Base-by-base conservation (phyloP, 495 filamentous ascomycete genomes). In the Amniculicola lignicola region DNA sequence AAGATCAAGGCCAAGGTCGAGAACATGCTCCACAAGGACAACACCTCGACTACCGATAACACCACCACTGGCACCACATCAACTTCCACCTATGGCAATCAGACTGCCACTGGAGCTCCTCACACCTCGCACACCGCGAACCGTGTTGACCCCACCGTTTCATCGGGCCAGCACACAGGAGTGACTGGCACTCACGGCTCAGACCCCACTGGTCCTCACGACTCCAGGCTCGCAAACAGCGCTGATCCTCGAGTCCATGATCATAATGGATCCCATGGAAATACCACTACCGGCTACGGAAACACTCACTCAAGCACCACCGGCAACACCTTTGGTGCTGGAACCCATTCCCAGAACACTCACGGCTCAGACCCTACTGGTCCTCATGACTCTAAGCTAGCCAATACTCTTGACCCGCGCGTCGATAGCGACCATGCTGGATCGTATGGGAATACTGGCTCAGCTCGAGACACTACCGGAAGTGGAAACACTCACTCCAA, bases 1-100 rank as follows among this genome's bases (percentile, higher is more conserved):
- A 57, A 62, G 37, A 53, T 64, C 61, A 60, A 59, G 45, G 47
- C 43, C 50, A 60, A 55, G 50, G 56, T 60, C 45, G 53, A 62
- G 45, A n/a, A 62, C 9, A 45, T 52, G 28, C 47, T 56, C 35
- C 46, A 60, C 51, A 60, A 59, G 54, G 58, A 63, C 54, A 33
- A 53, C 9, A n/a, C n/a, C n/a, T 19, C 11, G 41, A 41, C 29
- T 22, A 46, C 44, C 28, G 29, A 24, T 43, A 54, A 25, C 19
- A 48, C 39, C 29, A 23, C 19, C 42, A 51, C 51, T 27, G 54
- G 38, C 40, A 57, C 33, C 16, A 50, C 42, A 15, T n/a, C n/a
- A n/a, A n/a, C n/a, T n/a, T n/a, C n/a, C n/a, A n/a, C n/a, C n/a
- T n/a, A n/a, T n/a, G n/a, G n/a, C n/a, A n/a, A n/a, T n/a, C n/a